Base-by-base conservation (phyloP, 768 basidiomycete species). In the Chlorophyllum brunneum region DNA sequence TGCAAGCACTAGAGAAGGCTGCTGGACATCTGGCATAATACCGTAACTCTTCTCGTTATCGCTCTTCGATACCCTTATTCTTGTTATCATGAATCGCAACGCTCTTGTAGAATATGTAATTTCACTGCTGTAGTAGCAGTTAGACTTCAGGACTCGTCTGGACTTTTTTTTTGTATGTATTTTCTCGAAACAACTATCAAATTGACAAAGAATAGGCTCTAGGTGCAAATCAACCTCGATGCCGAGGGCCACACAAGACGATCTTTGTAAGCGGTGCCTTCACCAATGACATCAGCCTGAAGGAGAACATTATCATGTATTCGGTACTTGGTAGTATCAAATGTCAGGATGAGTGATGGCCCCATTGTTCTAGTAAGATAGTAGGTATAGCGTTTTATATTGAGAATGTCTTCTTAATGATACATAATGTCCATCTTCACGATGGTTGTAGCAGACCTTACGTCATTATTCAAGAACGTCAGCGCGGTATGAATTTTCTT, bases 1-100 rank as follows among this genome's bases (percentile, higher is more conserved):
- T 80, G 59, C 76, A 79, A 60, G 90, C 88, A 9, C 66, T 93
- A 48, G 72, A 77, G 55, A 65, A 60, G 13, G 80, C 77, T 20
- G 61, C 60, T 37, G 55, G 51, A 1, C 40, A 51, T 24, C 24
- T 42, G 15, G 49, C 23, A 15, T 51, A 23, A 37, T 37, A 29
- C 27, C 6, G 16, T 5, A 24, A 16, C 33, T 2, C 29, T 45
- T 37, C 16, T 9, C 20, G 6, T 23, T 13, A 8, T 5, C 9
- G 15, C 4, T 9, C 13, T 27, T 15, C n/a, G 40, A 52, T 52
- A 52, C 51, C 51, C 42, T 10, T n/a, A 8, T 5, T 6, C 10
- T 38, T 16, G 26, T 38, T 26, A 20, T 13, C 16, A 2, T 23
- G 2, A 11, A 11, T 27, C 16, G 16, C 9, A 30, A 26, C 15